These are phyloP conservation scores for Globisporangium nagaii DNA, from an alignment of 352 stramenopile species.

Conservation along the genomic window DNA sequence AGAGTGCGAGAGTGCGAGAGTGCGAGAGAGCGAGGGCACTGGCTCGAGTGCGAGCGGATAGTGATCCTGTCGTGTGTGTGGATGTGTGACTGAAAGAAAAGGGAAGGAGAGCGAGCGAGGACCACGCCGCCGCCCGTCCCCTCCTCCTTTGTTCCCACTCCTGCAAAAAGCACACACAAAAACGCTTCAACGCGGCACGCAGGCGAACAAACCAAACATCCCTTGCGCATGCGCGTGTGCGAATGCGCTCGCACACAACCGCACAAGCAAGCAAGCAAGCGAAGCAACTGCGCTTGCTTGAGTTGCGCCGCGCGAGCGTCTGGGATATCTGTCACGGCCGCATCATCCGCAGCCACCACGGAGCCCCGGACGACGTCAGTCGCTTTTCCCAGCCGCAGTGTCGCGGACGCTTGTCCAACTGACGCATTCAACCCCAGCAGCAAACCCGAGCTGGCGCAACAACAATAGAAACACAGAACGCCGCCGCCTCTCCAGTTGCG, in stretches of 20 bases:
- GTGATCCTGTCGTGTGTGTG: too few relatives aligned
- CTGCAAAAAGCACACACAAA: background rate
- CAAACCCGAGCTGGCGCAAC: background rate
- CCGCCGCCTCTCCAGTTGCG: background rate
- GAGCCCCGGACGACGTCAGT: background rate
- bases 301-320: background rate
- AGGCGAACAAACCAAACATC: background rate
- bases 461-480: background rate
- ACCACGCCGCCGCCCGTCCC: background rate
- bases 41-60: too few relatives aligned
- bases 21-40: too few relatives aligned
- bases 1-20: too few relatives aligned
- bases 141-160: background rate
- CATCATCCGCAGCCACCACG: background rate
- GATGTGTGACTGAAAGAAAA: too few relatives aligned
- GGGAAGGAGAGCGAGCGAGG: background rate
- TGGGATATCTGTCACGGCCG: background rate
- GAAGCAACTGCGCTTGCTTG: background rate
- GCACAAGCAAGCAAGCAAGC: background rate
- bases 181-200: background rate
- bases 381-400: background rate
- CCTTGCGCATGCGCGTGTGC: background rate
- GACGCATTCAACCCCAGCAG: background rate
- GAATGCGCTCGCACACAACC: background rate
- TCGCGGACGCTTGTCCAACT: background rate